Evolutionary conservation across 129 eudicot genomes (phyloP), one percentile per base, ranked within the genome.

Genomic region (Apium graveolens): DNA sequence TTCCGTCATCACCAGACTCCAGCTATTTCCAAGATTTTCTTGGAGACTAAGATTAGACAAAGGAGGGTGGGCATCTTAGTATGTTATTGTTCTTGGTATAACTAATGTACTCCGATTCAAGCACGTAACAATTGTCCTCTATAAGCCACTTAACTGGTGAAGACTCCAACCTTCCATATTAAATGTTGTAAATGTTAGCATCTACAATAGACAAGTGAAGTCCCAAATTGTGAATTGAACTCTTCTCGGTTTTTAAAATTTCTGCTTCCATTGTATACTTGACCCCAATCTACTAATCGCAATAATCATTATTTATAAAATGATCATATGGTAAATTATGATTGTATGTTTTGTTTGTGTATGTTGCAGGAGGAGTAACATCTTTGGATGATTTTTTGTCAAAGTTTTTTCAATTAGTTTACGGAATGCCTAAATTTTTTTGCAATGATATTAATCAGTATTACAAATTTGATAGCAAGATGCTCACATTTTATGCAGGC

Each of bases 101-200:
- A 87, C 91, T 24, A 89, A 87, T 16, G 77, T 91, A 69, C 87
- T 87, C 79, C 84, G 82, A 74, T 83, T 89, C 35, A 89, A 89
- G 83, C 87, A 89, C 45, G 93, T 89, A 5, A 87, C 93, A 24
- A 89, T 85, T 49, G 89, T 89, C 81, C 91, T 89, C 20, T 89
- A 87, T 48, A 89, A 89, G 87, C 93, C 91, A 6, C 85, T 89
- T 55, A 74, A 78, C 48, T 85, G 88, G 87, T 85, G 77, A 85
- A 31, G 12, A 39, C 35, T 65, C 74, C 9, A 13, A 70, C 11
- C 29, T 42, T 42, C 38, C n/a, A 26, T 11, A 41, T 45, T 11
- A 45, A 44, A 38, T 46, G 8, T 29, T 79, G 70, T 79, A 46
- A 69, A 79, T 60, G 77, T 48, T n/a, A 26, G 32, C 55, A 38